Evolutionary conservation across 108 stramenopile species (phyloP).

Genomic region (Mediolabrus comicus): DNA sequence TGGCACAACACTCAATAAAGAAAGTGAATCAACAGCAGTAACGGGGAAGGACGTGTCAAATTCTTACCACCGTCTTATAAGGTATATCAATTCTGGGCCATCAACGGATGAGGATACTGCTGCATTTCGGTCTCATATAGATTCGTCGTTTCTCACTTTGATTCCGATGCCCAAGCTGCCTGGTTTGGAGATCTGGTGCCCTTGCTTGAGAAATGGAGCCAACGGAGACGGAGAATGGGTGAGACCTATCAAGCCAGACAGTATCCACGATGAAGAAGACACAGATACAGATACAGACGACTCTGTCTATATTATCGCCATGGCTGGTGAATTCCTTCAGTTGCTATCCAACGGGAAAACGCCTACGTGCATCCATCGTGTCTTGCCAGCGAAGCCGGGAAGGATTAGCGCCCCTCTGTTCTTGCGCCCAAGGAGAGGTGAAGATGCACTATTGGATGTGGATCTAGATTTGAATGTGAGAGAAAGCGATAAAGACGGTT

Average conservation of each 20-base stretch:
- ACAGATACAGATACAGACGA: not conserved
- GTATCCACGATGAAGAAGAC: not conserved
- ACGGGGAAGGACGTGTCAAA: constrained; percentile 20
- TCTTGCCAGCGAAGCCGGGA: constrained; percentile 22
- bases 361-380: constrained; percentile 43
- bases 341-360: constrained; percentile 28
- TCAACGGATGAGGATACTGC: not conserved
- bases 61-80: constrained; percentile 40
- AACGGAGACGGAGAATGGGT: constrained; percentile 38
- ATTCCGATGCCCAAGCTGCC: constrained; percentile 46
- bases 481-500: constrained; percentile 1
- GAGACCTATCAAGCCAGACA: constrained; percentile 8
- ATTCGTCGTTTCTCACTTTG: constrained; percentile 40
- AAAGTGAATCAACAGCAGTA: not conserved
- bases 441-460: constrained; percentile 33
- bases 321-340: constrained; percentile 47
- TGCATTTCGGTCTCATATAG: constrained; percentile 37
- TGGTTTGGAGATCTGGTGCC: constrained; percentile 46
- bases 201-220: not conserved
- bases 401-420: constrained; percentile 39
- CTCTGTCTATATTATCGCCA: constrained; percentile 29
- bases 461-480: constrained; percentile 14
- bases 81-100: constrained; percentile 26
- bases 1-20: constrained; percentile 4
- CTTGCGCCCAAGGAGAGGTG: constrained; percentile 25